Evolutionary conservation across 2,329 filamentous ascomycete species (phyloP).

Genomic region (Aspergillus aculeatus): DNA sequence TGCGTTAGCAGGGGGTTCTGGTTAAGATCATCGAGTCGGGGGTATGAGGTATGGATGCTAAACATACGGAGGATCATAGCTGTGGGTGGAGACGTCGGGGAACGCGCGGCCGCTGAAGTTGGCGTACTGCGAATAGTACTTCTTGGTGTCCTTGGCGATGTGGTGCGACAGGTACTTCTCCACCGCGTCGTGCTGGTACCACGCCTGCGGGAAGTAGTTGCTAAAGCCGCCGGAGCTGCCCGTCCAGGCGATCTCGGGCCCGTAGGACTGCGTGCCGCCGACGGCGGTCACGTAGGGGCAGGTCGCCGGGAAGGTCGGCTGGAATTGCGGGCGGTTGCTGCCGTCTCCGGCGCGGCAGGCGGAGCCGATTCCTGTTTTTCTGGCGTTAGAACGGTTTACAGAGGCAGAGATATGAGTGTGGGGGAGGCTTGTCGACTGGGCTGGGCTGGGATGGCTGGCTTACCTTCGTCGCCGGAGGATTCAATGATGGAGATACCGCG

Average conservation of each 20-base stretch:
- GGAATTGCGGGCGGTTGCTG: slow-evolving; percentile 54
- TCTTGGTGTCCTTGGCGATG: slow-evolving; percentile 35
- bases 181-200: slow-evolving; percentile 49
- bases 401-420: too few species aligned
- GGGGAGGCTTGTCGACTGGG: too few species aligned
- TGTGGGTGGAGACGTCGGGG: slow-evolving; percentile 61
- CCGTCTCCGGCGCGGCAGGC: slow-evolving; percentile 48
- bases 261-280: slow-evolving; percentile 56
- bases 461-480: slow-evolving; percentile 55
- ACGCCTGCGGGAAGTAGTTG: slow-evolving; percentile 50
- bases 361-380: slow-evolving; percentile 51
- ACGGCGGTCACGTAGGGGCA: slow-evolving; percentile 69
- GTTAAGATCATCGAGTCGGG: too few species aligned
- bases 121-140: slow-evolving; percentile 48
- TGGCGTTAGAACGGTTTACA: neutral
- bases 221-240: slow-evolving; percentile 52
- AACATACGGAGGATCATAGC: slow-evolving; percentile 45
- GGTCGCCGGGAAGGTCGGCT: slow-evolving; percentile 63
- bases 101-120: slow-evolving; percentile 52
- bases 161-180: slow-evolving; percentile 41
- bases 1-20: neutral
- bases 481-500: slow-evolving; percentile 64
- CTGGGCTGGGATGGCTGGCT: neutral
- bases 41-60: slow-evolving; percentile 29
- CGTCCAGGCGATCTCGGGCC: slow-evolving; percentile 50